These are phyloP conservation scores for Sclerotinia subarctica DNA, from an alignment of 2,329 filamentous ascomycete species.

Conservation along the genomic window DNA sequence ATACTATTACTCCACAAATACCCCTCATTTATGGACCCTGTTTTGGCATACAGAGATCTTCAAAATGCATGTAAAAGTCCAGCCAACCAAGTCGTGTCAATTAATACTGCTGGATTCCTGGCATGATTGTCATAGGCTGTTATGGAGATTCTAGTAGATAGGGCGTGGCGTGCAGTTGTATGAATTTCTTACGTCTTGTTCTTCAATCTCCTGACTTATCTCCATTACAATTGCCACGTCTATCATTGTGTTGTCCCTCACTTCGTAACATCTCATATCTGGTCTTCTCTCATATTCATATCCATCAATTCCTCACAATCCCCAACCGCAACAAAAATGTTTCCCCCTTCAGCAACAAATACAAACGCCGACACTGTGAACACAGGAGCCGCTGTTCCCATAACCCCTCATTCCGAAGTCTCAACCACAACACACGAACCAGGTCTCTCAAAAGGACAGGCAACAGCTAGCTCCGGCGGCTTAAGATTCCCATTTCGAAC, in stretches of 20 bases:
- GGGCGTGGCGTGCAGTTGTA: neutral
- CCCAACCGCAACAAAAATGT: neutral
- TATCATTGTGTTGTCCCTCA: neutral
- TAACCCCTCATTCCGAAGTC: neutral
- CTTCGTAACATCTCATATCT: neutral
- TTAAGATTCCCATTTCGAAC: slow-evolving; percentile 17
- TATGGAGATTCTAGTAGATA: neutral
- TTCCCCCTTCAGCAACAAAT: neutral
- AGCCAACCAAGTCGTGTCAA: neutral
- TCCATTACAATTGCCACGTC: neutral
- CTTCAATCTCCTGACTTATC: neutral
- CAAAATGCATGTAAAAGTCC: neutral
- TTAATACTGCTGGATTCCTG: no score
- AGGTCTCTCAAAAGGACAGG: slow-evolving; percentile 26
- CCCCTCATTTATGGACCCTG: neutral
- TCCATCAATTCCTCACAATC: neutral
- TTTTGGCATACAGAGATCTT: neutral
- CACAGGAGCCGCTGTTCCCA: neutral
- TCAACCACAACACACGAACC: slow-evolving; percentile 28
- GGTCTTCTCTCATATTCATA: neutral
- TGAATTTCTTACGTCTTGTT: neutral
- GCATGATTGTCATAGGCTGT: neutral
- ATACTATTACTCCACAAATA: neutral
- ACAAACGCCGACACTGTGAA: neutral
- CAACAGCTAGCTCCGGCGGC: slow-evolving; percentile 19